These are phyloP conservation scores for Curvularia eragrostidis DNA, from an alignment of 2,329 filamentous ascomycete species.

Conservation along the genomic window DNA sequence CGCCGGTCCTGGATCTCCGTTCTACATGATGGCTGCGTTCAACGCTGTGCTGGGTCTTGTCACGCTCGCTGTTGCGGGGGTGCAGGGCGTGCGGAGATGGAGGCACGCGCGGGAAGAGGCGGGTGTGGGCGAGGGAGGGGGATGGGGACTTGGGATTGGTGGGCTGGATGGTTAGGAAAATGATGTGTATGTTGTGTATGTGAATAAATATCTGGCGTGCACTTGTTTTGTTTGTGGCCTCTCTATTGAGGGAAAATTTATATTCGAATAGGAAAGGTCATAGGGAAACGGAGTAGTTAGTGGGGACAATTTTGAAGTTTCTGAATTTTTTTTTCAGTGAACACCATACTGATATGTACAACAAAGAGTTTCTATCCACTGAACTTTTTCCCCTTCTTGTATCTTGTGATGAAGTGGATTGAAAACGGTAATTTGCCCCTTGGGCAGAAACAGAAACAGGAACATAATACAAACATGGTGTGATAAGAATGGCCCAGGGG, in stretches of 20 bases:
- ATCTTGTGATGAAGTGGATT: too few species aligned
- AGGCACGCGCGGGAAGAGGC: neutral
- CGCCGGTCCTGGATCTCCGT: conserved; percentile 76
- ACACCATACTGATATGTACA: too few species aligned
- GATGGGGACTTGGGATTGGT: neutral
- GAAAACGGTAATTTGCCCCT: too few species aligned
- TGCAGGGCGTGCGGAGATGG: conserved; percentile 22
- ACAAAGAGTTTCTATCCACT: too few species aligned
- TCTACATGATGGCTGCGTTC: conserved; percentile 92
- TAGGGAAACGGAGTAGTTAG: neutral
- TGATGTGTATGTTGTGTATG: neutral
- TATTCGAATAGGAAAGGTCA: neutral
- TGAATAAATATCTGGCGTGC: too few species aligned
- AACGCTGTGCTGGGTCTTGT: conserved; percentile 74
- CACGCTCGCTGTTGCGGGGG: conserved; percentile 28
- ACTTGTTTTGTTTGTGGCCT: too few species aligned
- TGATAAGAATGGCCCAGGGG: neutral
- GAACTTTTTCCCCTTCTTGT: too few species aligned
- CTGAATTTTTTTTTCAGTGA: too few species aligned
- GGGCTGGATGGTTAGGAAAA: neutral
- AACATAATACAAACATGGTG: too few species aligned
- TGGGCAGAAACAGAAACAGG: too few species aligned
- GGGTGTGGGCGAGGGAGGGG: neutral
- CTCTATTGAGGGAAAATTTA: too few species aligned
- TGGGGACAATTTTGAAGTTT: too few species aligned